A percentile compares a stretch with the other conserved stretches of the same genome.
phyloP scores from a whole-genome alignment of 108 stramenopile genomes.

The Nannochloropsis oceanica region DNA sequence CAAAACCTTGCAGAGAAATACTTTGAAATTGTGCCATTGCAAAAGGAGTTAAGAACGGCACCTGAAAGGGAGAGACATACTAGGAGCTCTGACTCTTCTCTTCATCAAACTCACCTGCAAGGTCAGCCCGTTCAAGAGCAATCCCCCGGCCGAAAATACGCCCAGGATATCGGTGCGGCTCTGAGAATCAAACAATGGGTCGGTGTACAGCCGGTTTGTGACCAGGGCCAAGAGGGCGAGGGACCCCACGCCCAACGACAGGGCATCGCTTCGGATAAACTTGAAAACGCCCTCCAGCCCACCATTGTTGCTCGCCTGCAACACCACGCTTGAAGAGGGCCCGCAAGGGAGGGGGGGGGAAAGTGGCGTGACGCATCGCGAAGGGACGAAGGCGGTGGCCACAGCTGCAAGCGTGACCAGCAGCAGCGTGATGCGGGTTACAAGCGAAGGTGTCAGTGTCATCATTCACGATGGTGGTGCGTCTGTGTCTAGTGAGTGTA shows the following conservation, averaged over 20 bases:
- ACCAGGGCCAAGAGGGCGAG: neutral
- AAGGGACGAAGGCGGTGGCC: too few relatives aligned
- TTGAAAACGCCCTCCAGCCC: neutral
- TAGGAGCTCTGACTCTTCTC: neutral
- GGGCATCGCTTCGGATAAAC: neutral
- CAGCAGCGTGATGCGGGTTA: too few relatives aligned
- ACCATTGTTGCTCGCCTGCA: neutral
- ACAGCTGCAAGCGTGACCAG: too few relatives aligned
- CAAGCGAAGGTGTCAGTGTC: too few relatives aligned
- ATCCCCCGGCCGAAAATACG: neutral
- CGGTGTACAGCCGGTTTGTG: neutral
- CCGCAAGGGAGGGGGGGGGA: too few relatives aligned
- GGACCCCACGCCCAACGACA: neutral
- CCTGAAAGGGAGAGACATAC: neutral
- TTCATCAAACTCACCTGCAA: neutral
- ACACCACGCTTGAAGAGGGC: too few relatives aligned
- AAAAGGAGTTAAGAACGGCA: neutral
- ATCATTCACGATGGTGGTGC: too few relatives aligned
- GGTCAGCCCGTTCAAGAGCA: neutral
- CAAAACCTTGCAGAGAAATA: neutral
- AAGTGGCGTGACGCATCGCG: too few relatives aligned
- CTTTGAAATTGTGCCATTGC: neutral
- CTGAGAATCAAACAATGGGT: neutral
- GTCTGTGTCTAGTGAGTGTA: too few relatives aligned
- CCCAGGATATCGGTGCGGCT: neutral